Percentiles rank a stretch among this genome's conserved stretches.
Conservation (phyloP, 2,329 filamentous ascomycete genomes). For the Pestalotiopsis sp. region DNA sequence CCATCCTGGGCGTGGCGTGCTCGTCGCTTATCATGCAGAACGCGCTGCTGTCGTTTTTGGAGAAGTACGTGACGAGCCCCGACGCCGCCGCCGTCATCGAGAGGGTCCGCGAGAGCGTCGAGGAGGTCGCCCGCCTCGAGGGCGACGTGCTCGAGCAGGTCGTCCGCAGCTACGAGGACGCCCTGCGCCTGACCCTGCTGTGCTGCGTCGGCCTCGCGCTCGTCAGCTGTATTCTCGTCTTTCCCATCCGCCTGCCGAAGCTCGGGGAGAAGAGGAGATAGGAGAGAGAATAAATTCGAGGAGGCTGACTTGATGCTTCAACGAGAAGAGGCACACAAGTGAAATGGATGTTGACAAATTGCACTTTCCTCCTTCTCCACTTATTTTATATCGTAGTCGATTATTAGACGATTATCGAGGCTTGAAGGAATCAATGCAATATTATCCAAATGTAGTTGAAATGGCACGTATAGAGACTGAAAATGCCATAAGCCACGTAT, state of each 20-base stretch:
- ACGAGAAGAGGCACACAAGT: background rate
- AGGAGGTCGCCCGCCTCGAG: slow-evolving; percentile 44
- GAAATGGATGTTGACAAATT: no score
- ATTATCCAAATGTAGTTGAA: no score
- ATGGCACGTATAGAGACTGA: no score
- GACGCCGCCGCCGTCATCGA: slow-evolving; percentile 54
- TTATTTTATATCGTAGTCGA: no score
- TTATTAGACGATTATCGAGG: no score
- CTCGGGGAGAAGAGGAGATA: slow-evolving; percentile 42
- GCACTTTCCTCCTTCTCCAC: no score
- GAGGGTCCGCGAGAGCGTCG: slow-evolving; percentile 53
- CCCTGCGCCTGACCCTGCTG: slow-evolving; percentile 48
- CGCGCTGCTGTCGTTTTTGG: slow-evolving; percentile 60
- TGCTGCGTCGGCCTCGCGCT: slow-evolving; percentile 46
- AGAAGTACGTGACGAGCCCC: slow-evolving; percentile 47
- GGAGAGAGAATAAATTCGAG: background rate
- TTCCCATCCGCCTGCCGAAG: slow-evolving; percentile 55
- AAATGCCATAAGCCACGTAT: no score
- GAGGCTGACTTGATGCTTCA: background rate
- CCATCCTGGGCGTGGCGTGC: slow-evolving; percentile 71
- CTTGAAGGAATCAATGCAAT: no score
- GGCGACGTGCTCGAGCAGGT: slow-evolving; percentile 51
- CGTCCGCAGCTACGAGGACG: slow-evolving; percentile 52
- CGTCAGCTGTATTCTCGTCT: slow-evolving; percentile 45
- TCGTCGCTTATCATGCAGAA: slow-evolving; percentile 76